Conservation (phyloP, 495 filamentous ascomycete species). For the Tirmania nivea region DNA sequence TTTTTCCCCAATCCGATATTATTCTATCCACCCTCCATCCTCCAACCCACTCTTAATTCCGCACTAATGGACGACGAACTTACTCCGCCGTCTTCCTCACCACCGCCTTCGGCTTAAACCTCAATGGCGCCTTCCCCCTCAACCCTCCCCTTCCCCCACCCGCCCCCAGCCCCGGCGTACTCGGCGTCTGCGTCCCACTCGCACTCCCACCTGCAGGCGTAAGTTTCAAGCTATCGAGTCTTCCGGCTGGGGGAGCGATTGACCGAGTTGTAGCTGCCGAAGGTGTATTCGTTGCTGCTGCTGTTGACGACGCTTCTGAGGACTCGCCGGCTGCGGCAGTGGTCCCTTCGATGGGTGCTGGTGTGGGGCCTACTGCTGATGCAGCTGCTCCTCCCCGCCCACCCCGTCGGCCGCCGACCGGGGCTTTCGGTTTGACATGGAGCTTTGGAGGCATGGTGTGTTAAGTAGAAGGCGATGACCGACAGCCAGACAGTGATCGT, state of each 20-base stretch:
- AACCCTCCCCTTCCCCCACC: not conserved
- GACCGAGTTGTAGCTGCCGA: not conserved
- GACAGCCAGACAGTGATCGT: no score
- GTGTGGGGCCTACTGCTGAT: not conserved
- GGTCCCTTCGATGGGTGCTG: not conserved
- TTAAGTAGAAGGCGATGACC: no score
- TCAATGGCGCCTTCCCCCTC: conserved; percentile 3
- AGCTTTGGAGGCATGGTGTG: conserved; percentile 9
- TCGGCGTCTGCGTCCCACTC: not conserved
- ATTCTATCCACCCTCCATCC: no score
- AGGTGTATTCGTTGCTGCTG: conserved; percentile 2
- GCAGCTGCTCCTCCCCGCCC: conserved; percentile 5
- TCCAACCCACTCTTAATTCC: no score
- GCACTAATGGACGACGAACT: not conserved
- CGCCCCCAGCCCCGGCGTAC: not conserved
- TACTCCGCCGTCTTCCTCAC: conserved; percentile 12
- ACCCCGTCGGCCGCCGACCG: conserved; percentile 8
- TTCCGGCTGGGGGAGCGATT: conserved; percentile 15
- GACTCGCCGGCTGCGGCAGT: not conserved
- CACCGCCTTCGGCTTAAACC: conserved; percentile 14
- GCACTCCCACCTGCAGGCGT: not conserved
- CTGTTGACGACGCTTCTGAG: not conserved
- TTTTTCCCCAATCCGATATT: no score
- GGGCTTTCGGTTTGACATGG: conserved; percentile 6
- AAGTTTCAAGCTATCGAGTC: conserved; percentile 12